These are phyloP conservation scores for Wickerhamomyces subpelliculosus DNA, from an alignment of 805 yeast species.

Conservation along the genomic window DNA sequence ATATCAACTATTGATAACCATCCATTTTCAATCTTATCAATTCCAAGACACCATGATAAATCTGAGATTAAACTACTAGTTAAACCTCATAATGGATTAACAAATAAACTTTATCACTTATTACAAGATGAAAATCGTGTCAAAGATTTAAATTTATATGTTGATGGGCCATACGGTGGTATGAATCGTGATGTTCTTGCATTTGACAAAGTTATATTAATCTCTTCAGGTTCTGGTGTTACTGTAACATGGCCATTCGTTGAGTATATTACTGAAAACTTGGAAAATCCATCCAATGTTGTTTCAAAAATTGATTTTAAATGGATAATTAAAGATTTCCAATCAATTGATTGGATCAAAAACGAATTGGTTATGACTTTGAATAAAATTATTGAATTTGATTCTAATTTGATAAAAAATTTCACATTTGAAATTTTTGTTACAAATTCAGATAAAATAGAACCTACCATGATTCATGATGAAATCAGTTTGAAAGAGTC, in stretches of 20 bases:
- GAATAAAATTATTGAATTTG: not conserved
- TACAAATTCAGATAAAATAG: constrained; percentile 19
- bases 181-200: constrained; percentile 35
- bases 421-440: constrained; percentile 21
- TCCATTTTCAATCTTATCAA: constrained; percentile 45
- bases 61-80: constrained; percentile 36
- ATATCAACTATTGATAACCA: constrained; percentile 42
- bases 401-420: not conserved
- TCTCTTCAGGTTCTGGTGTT: constrained; percentile 48
- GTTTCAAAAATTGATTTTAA: constrained; percentile 30
- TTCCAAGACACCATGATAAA: constrained; percentile 12
- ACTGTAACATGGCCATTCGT: constrained; percentile 43
- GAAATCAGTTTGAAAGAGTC: too few species aligned
- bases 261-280: constrained; percentile 12
- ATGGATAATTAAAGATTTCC: constrained; percentile 44
- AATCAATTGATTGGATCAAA: constrained; percentile 29
- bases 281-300: constrained; percentile 7
- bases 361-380: constrained; percentile 24
- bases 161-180: constrained; percentile 60
- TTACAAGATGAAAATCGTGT: constrained; percentile 21
- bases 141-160: constrained; percentile 25
- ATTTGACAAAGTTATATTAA: constrained; percentile 35
- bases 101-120: constrained; percentile 26
- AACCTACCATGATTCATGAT: not conserved
- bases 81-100: constrained; percentile 40